phyloP scores from a whole-genome alignment of 2,329 filamentous ascomycete genomes.

The Cylindrodendrum hubeiense region DNA sequence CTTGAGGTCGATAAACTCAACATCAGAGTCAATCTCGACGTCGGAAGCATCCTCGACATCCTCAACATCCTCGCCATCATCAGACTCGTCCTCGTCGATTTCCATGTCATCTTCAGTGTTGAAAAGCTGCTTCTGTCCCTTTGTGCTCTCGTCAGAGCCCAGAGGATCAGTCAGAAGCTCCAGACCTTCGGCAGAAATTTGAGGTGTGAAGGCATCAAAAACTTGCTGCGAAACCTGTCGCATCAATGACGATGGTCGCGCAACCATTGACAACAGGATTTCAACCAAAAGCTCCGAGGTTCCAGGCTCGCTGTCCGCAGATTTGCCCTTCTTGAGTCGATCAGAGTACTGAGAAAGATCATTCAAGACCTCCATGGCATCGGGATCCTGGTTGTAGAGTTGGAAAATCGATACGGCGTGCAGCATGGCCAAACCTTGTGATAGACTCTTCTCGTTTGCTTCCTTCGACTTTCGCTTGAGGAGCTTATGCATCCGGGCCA shows the following conservation, averaged over 20 bases:
- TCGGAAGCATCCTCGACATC: constrained; percentile 51
- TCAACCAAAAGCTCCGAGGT: constrained; percentile 84
- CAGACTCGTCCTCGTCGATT: constrained; percentile 54
- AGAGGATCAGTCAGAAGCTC: constrained; percentile 77
- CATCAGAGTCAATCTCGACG: constrained; percentile 62
- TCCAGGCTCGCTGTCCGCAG: constrained; percentile 64
- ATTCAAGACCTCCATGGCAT: constrained; percentile 84
- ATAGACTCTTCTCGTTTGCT: constrained; percentile 54
- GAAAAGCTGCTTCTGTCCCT: constrained; percentile 90
- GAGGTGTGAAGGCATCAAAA: constrained; percentile 83
- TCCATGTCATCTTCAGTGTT: constrained; percentile 73
- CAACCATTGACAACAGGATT: constrained; percentile 89
- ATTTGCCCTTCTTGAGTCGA: constrained; percentile 65
- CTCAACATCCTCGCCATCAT: constrained; percentile 57
- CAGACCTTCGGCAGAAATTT: constrained; percentile 80
- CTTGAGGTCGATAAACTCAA: constrained; percentile 62
- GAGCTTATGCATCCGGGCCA: constrained; percentile 65
- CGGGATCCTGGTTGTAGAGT: constrained; percentile 89
- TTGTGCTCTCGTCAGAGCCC: constrained; percentile 81
- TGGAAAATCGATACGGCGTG: constrained; percentile 89
- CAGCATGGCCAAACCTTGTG: constrained; percentile 80
- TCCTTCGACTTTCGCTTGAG: constrained; percentile 56
- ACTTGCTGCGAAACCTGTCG: constrained; percentile 89
- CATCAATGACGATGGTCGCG: constrained; percentile 86
- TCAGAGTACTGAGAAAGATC: constrained; percentile 85